These are phyloP conservation scores for Asclepias syriaca DNA, from an alignment of 257 asterid genomes.

Conservation along the genomic window DNA sequence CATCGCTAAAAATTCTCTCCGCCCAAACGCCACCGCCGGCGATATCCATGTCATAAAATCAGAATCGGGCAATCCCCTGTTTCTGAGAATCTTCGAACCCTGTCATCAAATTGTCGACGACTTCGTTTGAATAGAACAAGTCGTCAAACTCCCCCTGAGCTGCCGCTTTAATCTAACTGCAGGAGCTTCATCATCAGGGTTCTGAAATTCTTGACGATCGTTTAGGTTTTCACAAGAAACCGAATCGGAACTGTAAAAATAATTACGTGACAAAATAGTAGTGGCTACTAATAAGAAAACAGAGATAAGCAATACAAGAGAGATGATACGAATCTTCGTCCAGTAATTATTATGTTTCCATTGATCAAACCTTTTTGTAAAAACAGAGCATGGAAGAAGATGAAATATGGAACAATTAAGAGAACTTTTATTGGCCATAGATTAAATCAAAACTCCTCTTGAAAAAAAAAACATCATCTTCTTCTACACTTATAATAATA, in stretches of 20 bases:
- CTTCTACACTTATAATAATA: too few relatives aligned
- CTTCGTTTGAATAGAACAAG: constrained; percentile 11
- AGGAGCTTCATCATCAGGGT: not conserved
- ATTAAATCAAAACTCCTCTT: too few relatives aligned
- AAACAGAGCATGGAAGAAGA: not conserved
- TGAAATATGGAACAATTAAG: too few relatives aligned
- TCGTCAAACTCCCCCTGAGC: constrained; percentile 2
- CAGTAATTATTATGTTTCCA: not conserved
- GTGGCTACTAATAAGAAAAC: constrained; percentile 8
- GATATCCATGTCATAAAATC: constrained; percentile 31
- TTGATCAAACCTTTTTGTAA: constrained; percentile 9
- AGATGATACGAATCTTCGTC: constrained; percentile 7
- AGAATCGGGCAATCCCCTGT: constrained; percentile 11
- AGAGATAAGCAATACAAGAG: not conserved
- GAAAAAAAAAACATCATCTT: too few relatives aligned
- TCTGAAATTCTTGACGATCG: not conserved
- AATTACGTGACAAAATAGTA: not conserved
- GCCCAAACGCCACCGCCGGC: constrained; percentile 21
- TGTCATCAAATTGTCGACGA: constrained; percentile 7
- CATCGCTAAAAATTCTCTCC: constrained; percentile 38
- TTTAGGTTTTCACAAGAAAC: not conserved
- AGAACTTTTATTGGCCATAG: not conserved
- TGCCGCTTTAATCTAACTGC: constrained; percentile 16
- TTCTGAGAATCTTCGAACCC: constrained; percentile 10
- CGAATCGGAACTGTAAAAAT: constrained; percentile 2